Conservation (phyloP, 202 grass and related monocot species). For the Schoenoplectus triqueter region DNA sequence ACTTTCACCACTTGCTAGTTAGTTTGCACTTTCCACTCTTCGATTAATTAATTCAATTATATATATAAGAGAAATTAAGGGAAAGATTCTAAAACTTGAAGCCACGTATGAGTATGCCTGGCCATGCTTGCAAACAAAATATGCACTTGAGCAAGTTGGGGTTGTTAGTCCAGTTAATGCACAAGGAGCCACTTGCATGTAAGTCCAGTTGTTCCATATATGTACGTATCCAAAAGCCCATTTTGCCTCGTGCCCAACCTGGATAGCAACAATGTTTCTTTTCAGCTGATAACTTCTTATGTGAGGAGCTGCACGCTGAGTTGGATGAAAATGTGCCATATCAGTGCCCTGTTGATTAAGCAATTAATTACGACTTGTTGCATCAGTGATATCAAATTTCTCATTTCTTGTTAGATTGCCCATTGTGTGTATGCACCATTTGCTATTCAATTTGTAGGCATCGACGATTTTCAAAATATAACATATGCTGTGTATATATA, state of each 20-base stretch:
- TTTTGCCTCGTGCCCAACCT: conserved; percentile 28
- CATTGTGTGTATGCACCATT: too few species aligned
- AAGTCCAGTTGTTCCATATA: conserved; percentile 28
- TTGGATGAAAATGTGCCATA: too few species aligned
- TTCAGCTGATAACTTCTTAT: too few species aligned
- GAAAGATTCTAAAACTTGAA: too few species aligned
- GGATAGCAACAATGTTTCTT: not conserved
- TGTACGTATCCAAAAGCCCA: conserved; percentile 18
- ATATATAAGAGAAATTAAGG: not conserved
- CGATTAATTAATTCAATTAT: not conserved
- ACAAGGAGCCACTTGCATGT: conserved; percentile 25
- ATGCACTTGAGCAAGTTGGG: conserved; percentile 33
- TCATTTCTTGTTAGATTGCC: too few species aligned
- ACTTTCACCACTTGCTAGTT: conserved; percentile 27
- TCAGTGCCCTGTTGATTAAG: too few species aligned
- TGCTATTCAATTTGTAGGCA: too few species aligned
- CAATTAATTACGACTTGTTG: too few species aligned
- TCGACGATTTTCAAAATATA: too few species aligned
- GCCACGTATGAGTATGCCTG: not conserved
- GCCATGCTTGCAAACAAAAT: conserved; percentile 31
- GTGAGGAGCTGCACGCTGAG: too few species aligned
- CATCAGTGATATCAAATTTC: too few species aligned
- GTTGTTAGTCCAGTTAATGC: conserved; percentile 32
- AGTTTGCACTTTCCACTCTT: not conserved
- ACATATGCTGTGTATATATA: too few species aligned